Percentiles rank a stretch among this genome's conserved stretches.
Evolutionary conservation across 108 stramenopile genomes (phyloP).

Genomic region (Thalassiosira profunda): DNA sequence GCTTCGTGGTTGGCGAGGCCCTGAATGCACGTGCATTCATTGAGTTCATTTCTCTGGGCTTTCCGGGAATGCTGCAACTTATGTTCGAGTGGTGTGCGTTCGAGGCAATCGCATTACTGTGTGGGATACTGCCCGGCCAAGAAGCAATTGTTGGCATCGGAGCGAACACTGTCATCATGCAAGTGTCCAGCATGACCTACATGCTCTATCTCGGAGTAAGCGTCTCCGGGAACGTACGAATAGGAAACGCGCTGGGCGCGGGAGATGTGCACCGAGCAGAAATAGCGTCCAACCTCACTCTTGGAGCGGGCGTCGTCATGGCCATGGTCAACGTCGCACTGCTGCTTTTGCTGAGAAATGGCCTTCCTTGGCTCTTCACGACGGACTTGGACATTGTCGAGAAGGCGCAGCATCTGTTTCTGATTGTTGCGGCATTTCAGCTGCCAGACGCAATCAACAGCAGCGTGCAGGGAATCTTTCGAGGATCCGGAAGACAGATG

Average conservation of each 20-base stretch:
- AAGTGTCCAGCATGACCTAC: constrained; percentile 26
- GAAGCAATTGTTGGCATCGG: constrained; percentile 48
- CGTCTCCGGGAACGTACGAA: constrained; percentile 40
- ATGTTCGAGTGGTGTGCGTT: constrained; percentile 54
- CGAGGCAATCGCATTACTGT: constrained; percentile 40
- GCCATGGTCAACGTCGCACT: constrained; percentile 26
- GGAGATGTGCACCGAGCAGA: constrained; percentile 44
- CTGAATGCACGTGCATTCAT: constrained; percentile 10
- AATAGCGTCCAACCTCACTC: constrained; percentile 22
- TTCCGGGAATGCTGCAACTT: constrained; percentile 43
- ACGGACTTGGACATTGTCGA: constrained; percentile 29
- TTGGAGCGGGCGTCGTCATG: constrained; percentile 7
- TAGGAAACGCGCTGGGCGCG: constrained; percentile 52
- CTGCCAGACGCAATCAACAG: constrained; percentile 43
- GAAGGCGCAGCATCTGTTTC: constrained; percentile 23
- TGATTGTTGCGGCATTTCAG: constrained; percentile 43
- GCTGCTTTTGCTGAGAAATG: constrained; percentile 21
- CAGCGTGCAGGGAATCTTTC: constrained; percentile 38
- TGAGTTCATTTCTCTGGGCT: constrained; percentile 34
- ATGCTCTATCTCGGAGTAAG: constrained; percentile 42
- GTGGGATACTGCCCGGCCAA: constrained; percentile 32
- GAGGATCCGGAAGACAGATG: constrained; percentile 37
- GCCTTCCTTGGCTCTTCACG: constrained; percentile 37
- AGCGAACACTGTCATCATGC: constrained; percentile 34
- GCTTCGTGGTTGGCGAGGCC: constrained; percentile 30